Conservation (phyloP, 2,329 filamentous ascomycete species). For the Microdochium trichocladiopsis region DNA sequence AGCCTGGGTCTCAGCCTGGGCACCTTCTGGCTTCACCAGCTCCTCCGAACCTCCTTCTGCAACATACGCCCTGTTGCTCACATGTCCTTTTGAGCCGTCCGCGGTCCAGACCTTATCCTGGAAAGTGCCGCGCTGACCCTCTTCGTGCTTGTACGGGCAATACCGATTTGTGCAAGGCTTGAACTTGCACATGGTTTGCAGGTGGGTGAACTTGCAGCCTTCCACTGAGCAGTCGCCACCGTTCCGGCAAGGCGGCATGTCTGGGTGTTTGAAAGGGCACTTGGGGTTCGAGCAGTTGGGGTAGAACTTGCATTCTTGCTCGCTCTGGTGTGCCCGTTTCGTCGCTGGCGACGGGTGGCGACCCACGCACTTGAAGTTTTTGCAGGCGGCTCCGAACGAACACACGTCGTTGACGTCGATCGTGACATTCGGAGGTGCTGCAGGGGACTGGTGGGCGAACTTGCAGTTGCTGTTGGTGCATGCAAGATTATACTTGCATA, state of each 20-base stretch:
- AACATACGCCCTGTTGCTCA: conserved; percentile 85
- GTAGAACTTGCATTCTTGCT: conserved; percentile 85
- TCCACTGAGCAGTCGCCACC: conserved; percentile 77
- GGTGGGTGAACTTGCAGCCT: conserved; percentile 86
- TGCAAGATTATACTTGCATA: conserved; percentile 84
- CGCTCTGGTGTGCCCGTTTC: conserved; percentile 68
- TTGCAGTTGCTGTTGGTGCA: conserved; percentile 88
- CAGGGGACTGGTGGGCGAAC: conserved; percentile 91
- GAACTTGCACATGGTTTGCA: conserved; percentile 79
- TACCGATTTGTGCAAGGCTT: conserved; percentile 84
- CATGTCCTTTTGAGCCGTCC: conserved; percentile 53
- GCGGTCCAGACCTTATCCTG: conserved; percentile 89
- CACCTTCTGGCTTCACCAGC: conserved; percentile 45
- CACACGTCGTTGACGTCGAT: conserved; percentile 79
- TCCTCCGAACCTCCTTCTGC: conserved; percentile 64
- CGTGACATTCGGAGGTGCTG: conserved; percentile 67
- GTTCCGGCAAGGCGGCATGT: conserved; percentile 82
- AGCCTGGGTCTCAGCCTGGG: conserved; percentile 28
- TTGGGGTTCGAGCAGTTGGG: conserved; percentile 83
- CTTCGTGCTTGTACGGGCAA: conserved; percentile 84
- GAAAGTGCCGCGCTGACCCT: conserved; percentile 81
- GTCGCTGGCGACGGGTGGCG: conserved; percentile 89
- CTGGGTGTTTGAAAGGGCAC: conserved; percentile 85
- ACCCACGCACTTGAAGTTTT: conserved; percentile 88
- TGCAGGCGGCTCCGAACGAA: conserved; percentile 83